Base-by-base conservation (phyloP, 305 asterid species). In the Fraxinus nigra region DNA sequence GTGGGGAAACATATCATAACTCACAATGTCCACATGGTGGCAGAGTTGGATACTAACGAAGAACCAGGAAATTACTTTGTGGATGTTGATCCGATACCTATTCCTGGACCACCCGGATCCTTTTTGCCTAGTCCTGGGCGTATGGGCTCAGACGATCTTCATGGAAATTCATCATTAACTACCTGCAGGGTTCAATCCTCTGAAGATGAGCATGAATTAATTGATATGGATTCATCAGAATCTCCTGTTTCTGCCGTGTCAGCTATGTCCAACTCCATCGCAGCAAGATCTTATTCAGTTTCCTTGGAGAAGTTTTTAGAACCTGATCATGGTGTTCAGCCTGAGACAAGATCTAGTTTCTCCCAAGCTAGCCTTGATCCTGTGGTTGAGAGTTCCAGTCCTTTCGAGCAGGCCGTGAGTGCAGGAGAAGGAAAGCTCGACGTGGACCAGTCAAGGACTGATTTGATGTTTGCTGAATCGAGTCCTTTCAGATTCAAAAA, bases 61-160 rank as follows among this genome's bases (percentile, higher is more conserved):
- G 90, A 76, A 67, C 88, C 87, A 40, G 91, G 97, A 76, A 86
- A 89, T 87, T 93, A 91, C 87, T 91, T 85, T 82, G 86, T 80
- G 73, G 95, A 91, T 83, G 98, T 94, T 30, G 98, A 95, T 84
- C 92, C 96, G 32, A 93, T 95, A 82, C 94, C 94, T 63, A 95
- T 95, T 79, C 99, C 99, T 0, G 99, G 98, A 51, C 99, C 99
- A 6, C 98, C 97, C 0, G 99, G 99, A 76, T 95, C 98, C 0
- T 95, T 92, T 87, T 85, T 95, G 83, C 99, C 98, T 0, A 95
- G 99, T 80, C 99, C 98, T 0, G 94, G 95, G 22, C 96, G 90
- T 35, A 91, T 89, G 92, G 85, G 85, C 81, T 91, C 98, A 0
- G 98, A 93, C 87, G 98, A 91, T 79, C 88, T 90, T 85, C 93